A percentile compares a stretch with the other conserved stretches of the same genome.
Evolutionary conservation across 2,329 filamentous ascomycete species (phyloP).

Genomic region (Cladosporium velox): DNA sequence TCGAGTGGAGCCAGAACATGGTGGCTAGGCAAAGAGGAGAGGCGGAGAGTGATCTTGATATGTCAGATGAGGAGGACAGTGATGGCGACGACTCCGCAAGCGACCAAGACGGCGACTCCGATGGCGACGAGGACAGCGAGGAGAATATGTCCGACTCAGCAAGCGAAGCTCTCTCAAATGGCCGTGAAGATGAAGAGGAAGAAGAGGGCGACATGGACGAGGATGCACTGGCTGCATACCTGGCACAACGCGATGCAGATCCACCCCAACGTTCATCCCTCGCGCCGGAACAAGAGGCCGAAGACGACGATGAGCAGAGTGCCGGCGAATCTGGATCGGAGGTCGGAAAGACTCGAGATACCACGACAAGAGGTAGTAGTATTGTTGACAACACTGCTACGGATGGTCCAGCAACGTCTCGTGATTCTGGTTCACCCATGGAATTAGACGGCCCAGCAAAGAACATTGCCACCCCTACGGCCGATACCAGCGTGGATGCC

Average conservation of each 20-base stretch:
- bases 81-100: constrained; percentile 20
- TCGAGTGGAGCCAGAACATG: constrained; percentile 36
- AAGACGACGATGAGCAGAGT: constrained; percentile 29
- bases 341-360: neutral
- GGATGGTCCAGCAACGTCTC: neutral
- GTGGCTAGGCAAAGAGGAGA: constrained; percentile 37
- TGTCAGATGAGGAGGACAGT: constrained; percentile 34
- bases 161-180: constrained; percentile 57
- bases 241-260: constrained; percentile 32
- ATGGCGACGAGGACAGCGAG: constrained; percentile 41
- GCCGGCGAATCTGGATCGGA: constrained; percentile 32
- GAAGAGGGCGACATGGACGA: constrained; percentile 61
- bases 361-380: constrained; percentile 24
- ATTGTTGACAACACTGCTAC: neutral
- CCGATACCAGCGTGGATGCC: neutral
- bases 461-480: neutral
- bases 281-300: too few relatives aligned
- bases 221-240: constrained; percentile 35
- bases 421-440: neutral
- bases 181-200: constrained; percentile 48
- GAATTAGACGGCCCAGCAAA: neutral
- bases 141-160: constrained; percentile 65
- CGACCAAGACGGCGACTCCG: constrained; percentile 47
- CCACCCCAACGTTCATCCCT: constrained; percentile 28
- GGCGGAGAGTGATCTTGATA: constrained; percentile 27